Evolutionary conservation across 1,139 yeast genomes (phyloP), one percentile per base, ranked within the genome.

Genomic region (Diutina ranongensis): DNA sequence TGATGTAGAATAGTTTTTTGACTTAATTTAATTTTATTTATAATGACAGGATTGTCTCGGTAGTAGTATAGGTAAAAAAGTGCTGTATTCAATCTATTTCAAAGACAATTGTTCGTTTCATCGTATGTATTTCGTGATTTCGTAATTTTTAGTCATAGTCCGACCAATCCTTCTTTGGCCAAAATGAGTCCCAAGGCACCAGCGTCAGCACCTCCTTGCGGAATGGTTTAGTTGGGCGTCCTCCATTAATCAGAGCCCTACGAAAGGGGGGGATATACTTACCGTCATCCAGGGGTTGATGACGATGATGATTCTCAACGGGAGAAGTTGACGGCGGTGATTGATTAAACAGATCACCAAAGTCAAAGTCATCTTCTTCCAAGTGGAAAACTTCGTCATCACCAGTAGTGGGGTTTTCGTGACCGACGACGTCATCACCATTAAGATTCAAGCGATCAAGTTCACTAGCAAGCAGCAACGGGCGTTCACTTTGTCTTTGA

Each of bases 211-310:
- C 21, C 42, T n/a, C 40, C 40, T 21, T 22, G 5, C 22, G 16
- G 5, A 22, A n/a, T 22, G 28, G 40, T n/a, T 13, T 19, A 19
- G 5, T 35, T 67, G 48, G 83, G 62, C 22, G 82, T 74, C 52
- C 78, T 80, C 50, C 65, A 36, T 66, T 67, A 33, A 58, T 58
- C 1, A 74, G 67, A 0, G 70, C 70, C 57, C 89, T 68, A 55
- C 83, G 65, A 57, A 76, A 80, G 16, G 89, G 92, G 27, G 89
- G 89, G 41, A 83, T 65, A 54, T 83, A 83, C 56, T 79, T 80
- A 1, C 83, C 83, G 21, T 35, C 45, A 18, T 20, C 32, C 45
- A 46, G 47, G 22, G 19, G 35, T 25, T 42, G 32, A 21, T 44
- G 34, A 18, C 46, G 45, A 18, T 44, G 33, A 15, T 31, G 44